Conservation (phyloP, 2,329 filamentous ascomycete species). For the Albifimbria verrucaria region DNA sequence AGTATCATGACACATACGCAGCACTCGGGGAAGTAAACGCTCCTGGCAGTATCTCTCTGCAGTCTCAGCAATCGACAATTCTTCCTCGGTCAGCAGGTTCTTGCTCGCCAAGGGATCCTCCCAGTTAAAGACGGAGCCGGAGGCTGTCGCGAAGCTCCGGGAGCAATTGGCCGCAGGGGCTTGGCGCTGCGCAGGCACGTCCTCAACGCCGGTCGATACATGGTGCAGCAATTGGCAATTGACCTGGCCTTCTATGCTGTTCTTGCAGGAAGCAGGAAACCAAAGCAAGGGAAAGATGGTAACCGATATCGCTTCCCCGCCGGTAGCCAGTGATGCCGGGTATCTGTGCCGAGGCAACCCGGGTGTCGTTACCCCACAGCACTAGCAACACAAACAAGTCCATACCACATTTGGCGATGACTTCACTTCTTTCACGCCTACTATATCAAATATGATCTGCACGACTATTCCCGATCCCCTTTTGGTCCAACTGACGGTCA, state of each 20-base stretch:
- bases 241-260: not conserved
- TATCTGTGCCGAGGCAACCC: not conserved
- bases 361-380: not conserved
- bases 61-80: slow-evolving; percentile 83
- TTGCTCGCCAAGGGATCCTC: slow-evolving; percentile 78
- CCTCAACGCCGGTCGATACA: slow-evolving; percentile 29
- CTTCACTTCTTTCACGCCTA: not conserved
- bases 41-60: slow-evolving; percentile 95
- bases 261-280: not conserved
- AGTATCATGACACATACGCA: slow-evolving; percentile 54
- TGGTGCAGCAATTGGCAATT: slow-evolving; percentile 8
- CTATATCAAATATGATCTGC: not conserved
- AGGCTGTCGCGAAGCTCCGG: slow-evolving; percentile 33
- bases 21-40: slow-evolving; percentile 75
- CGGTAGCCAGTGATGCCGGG: not conserved
- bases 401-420: not conserved
- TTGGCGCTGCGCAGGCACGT: slow-evolving; percentile 20
- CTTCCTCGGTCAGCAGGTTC: slow-evolving; percentile 82
- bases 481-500: not conserved
- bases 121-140: slow-evolving; percentile 69
- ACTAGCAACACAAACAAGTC: not conserved
- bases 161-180: slow-evolving; percentile 21
- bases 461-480: not conserved
- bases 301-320: not conserved
- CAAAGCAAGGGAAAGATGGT: not conserved